Base-by-base conservation (phyloP, 2,329 filamentous ascomycete species). In the Myriosclerotinia duriaeana region DNA sequence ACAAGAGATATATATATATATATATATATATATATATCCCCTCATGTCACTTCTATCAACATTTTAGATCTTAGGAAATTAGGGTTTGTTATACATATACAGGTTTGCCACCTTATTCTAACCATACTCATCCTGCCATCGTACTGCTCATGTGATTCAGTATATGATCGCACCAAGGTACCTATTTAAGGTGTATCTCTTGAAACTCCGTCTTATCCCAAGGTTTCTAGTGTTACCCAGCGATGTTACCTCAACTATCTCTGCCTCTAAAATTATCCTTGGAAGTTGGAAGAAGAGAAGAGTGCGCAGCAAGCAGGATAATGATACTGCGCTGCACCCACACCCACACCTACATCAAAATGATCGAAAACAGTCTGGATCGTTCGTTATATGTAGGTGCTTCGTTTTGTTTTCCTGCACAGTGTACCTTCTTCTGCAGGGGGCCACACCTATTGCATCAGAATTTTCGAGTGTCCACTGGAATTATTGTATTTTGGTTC, bases 231-330 rank as follows among this genome's bases (percentile, higher is more conserved):
- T 30, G 20, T 22, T 20, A 38, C 48, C 12, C 3, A 53, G 22
- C 53, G 63, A 65, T 65, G 63, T 65, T 52, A 53, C 63, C 36
- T 53, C 22, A 52, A 59, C 36, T 42, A 52, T 58, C 63, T 53
- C 42, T 26, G 42, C 44, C 12, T 52, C 54, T 54, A 38, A 65
- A 60, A 65, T 60, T 65, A 65, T 26, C 30, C 53, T 30, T 14
- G 36, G 22, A 36, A 65, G 22, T n/a, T n/a, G n/a, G n/a, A n/a
- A n/a, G n/a, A 34, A 58, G 40, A 58, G 54, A 58, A 58, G 54
- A 44, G 30, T 58, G 53, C 53, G 34, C 53, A 50, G 54, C 9
- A 5, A 52, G 14, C 44, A 52, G n/a, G n/a, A n/a, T 52, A 58
- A 22, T 44, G 38, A 17, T 15, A 11, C 38, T 30, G 2, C n/a